Evolutionary conservation across 1,139 yeast species (phyloP).

Genomic region (Protomyces inundatus): DNA sequence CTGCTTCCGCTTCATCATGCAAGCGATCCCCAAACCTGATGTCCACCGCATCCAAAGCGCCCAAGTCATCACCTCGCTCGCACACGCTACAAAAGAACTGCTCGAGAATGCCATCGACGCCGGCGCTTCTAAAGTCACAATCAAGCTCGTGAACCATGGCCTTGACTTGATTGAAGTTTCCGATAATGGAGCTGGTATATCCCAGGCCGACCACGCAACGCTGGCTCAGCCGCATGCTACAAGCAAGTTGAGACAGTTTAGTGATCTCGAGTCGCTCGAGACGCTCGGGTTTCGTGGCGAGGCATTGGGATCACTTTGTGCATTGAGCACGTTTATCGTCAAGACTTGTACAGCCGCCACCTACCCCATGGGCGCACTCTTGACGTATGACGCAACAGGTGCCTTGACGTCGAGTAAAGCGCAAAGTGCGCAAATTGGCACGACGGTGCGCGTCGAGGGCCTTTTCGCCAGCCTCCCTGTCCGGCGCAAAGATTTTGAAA

Average conservation of each 20-base stretch:
- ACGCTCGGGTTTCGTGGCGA: slow-evolving; percentile 84
- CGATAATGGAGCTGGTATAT: slow-evolving; percentile 78
- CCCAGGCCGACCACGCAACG: slow-evolving; percentile 51
- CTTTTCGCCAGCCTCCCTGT: slow-evolving; percentile 63
- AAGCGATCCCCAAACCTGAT: slow-evolving; percentile 45
- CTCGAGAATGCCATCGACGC: slow-evolving; percentile 60
- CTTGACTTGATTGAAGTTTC: slow-evolving; percentile 63
- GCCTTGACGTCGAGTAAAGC: slow-evolving; percentile 20
- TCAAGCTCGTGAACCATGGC: slow-evolving; percentile 65
- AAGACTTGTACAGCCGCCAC: slow-evolving; percentile 50
- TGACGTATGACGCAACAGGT: slow-evolving; percentile 56
- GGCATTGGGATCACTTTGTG: slow-evolving; percentile 69
- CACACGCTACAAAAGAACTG: slow-evolving; percentile 74
- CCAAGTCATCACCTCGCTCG: slow-evolving; percentile 77
- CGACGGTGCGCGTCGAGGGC: slow-evolving; percentile 49
- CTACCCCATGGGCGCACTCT: slow-evolving; percentile 54
- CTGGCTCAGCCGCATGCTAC: slow-evolving; percentile 69
- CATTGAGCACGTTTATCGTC: slow-evolving; percentile 50
- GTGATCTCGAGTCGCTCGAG: slow-evolving; percentile 49
- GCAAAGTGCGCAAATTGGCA: slow-evolving; percentile 45
- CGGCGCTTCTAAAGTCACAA: slow-evolving; percentile 65
- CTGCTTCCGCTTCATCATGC: neutral
- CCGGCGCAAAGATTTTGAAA: slow-evolving; percentile 62
- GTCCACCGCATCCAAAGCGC: slow-evolving; percentile 81
- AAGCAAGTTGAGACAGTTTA: slow-evolving; percentile 61